Base-by-base conservation (phyloP, 169 alveolate genomes). In the Plasmodium blacklocki region DNA sequence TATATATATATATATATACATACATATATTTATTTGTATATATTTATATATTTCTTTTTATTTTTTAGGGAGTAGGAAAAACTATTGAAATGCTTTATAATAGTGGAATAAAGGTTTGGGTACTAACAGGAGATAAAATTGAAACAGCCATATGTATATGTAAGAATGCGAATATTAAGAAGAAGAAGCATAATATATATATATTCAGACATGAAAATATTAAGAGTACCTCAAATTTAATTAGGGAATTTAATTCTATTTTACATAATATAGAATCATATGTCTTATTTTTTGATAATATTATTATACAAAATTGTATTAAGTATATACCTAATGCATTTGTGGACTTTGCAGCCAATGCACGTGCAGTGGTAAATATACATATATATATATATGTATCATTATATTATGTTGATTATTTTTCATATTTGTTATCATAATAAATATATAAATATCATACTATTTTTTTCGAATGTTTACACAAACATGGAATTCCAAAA, bases 131-230 rank as follows among this genome's bases (percentile, higher is more conserved):
- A 18, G 99, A 99, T 95, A 99, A 99, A 93, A 98, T 98, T 23
- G 99, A 99, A 93, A 99, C 99, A 1, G 99, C 99, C 1, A 97
- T 97, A 52, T 99, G 99, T 86, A 97, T 98, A 88, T 98, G 99
- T 6, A 98, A 97, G 23, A 96, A 99, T 18, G 98, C 99, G 6
- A 99, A 99, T 26, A 94, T 98, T 15, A 98, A 98, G 88, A 95
- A 90, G 94, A 92, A 90, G 85, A 86, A 88, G 59, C 92, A 94
- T 50, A 78, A 95, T 26, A 89, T 92, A 32, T 90, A 88, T 60
- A 89, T 88, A 15, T 91, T 94, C 85, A 89, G 95, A 6, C 88
- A 88, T 32, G 95, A 94, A 43, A 90, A 89, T 67, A 89, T 89
- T 52, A 93, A 88, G 78, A 88, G 89, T 49, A 89, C 90, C 11